Percentiles rank a stretch among this genome's conserved stretches.
Conservation (phyloP, 1,284 basidiomycete species). For the Malassezia yamatoensis region DNA sequence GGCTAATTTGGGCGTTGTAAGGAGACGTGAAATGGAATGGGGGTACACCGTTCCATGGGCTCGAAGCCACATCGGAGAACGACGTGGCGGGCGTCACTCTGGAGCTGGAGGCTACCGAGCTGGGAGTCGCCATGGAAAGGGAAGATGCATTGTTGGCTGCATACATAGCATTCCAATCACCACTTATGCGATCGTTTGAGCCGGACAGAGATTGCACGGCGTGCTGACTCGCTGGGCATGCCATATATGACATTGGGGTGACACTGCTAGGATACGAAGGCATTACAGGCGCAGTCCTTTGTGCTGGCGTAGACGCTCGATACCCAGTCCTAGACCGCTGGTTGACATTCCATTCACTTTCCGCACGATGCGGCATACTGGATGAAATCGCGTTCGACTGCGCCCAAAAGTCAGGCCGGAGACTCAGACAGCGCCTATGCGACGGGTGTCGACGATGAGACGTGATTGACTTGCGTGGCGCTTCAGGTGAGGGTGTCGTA, state of each 20-base stretch:
- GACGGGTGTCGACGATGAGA: not conserved
- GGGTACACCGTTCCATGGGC: not conserved
- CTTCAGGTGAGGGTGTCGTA: not conserved
- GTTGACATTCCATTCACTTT: slow-evolving; percentile 10
- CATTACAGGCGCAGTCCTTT: not conserved
- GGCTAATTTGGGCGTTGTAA: too few species aligned
- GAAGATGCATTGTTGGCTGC: slow-evolving; percentile 8
- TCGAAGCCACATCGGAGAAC: slow-evolving; percentile 26
- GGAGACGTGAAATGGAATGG: not conserved
- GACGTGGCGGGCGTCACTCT: slow-evolving; percentile 42
- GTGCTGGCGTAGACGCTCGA: slow-evolving; percentile 14
- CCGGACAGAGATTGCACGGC: too few species aligned
- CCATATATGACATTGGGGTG: not conserved
- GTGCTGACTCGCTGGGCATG: not conserved
- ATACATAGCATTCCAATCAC: slow-evolving; percentile 5
- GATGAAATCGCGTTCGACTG: not conserved
- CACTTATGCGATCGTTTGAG: not conserved
- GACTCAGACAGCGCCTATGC: slow-evolving; percentile 13
- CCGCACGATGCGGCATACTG: slow-evolving; percentile 9
- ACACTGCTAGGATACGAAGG: not conserved
- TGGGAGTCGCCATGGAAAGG: slow-evolving; percentile 10
- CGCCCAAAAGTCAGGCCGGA: slow-evolving; percentile 17
- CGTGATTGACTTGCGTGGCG: not conserved
- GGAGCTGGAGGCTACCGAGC: slow-evolving; percentile 24
- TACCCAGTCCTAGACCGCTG: not conserved